Percentiles rank a stretch among this genome's conserved stretches.
phyloP scores from a whole-genome alignment of 2,329 filamentous ascomycete species.

The Colletotrichum eleusines region DNA sequence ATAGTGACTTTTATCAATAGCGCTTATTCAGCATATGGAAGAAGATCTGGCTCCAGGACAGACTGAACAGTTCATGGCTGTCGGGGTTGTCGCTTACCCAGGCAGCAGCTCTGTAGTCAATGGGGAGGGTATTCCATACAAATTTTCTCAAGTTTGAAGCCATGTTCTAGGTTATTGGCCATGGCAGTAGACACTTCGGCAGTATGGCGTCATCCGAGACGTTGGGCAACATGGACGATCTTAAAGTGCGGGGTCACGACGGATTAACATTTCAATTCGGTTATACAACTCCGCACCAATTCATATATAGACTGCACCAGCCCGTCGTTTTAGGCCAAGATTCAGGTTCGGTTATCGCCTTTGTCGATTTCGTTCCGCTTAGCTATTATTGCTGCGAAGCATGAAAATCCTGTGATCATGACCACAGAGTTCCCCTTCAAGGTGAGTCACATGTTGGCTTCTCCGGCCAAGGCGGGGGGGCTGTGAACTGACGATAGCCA shows the following conservation, averaged over 20 bases:
- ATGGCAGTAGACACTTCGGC: neutral
- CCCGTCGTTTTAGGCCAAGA: neutral
- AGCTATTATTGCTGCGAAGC: neutral
- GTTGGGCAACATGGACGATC: neutral
- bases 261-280: neutral
- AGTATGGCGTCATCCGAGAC: slow-evolving; percentile 4
- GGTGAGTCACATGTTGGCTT: neutral
- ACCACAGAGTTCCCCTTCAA: slow-evolving; percentile 14
- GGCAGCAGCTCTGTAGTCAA: neutral
- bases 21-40: neutral
- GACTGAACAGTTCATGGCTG: neutral
- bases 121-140: neutral
- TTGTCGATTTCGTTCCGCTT: too few species aligned
- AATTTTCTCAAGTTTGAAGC: neutral
- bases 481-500: slow-evolving; percentile 38
- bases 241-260: slow-evolving; percentile 7
- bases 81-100: neutral
- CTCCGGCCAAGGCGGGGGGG: accelerated
- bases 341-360: neutral
- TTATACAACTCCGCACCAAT: neutral
- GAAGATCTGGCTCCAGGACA: neutral
- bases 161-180: neutral
- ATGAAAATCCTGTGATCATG: neutral
- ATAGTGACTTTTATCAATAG: neutral
- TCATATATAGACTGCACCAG: neutral